Conservation (phyloP, 768 basidiomycete species). For the Trametes cingulata region DNA sequence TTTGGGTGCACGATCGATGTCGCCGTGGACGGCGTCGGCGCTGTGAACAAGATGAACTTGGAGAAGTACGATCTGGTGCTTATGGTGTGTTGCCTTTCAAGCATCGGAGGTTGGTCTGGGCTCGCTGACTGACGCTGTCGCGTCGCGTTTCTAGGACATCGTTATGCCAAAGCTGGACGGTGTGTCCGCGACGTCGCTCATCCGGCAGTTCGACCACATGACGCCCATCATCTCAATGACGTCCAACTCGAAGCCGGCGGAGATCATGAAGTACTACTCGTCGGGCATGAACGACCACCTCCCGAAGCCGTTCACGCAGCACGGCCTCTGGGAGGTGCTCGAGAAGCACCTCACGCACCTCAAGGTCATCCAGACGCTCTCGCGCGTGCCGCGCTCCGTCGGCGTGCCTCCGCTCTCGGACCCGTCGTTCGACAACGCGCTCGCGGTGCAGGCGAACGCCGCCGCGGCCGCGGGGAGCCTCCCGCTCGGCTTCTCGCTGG, state of each 20-base stretch:
- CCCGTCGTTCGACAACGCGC: slow-evolving; percentile 52
- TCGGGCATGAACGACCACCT: slow-evolving; percentile 97
- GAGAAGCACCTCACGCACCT: slow-evolving; percentile 92
- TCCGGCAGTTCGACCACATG: slow-evolving; percentile 91
- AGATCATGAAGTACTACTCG: slow-evolving; percentile 89
- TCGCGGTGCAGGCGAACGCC: slow-evolving; percentile 41
- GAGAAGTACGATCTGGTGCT: slow-evolving; percentile 95
- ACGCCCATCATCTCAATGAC: slow-evolving; percentile 99
- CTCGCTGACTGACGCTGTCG: neutral
- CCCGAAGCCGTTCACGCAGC: slow-evolving; percentile 96
- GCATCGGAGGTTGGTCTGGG: neutral
- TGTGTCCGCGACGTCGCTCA: slow-evolving; percentile 87
- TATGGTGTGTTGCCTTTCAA: slow-evolving; percentile 61
- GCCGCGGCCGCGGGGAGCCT: slow-evolving; percentile 2
- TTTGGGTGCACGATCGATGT: slow-evolving; percentile 95
- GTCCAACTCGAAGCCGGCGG: slow-evolving; percentile 88
- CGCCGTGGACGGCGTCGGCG: slow-evolving; percentile 89
- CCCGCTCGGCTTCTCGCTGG: slow-evolving; percentile 23
- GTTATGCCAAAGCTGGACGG: slow-evolving; percentile 92
- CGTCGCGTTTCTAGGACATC: slow-evolving; percentile 64
- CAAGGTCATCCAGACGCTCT: slow-evolving; percentile 81
- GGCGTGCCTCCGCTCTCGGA: slow-evolving; percentile 67
- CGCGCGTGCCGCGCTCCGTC: slow-evolving; percentile 60
- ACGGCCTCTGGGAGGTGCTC: slow-evolving; percentile 87
- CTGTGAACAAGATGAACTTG: slow-evolving; percentile 95